Evolutionary conservation across 257 asterid species (phyloP).

Genomic region (Anisodus tanguticus): DNA sequence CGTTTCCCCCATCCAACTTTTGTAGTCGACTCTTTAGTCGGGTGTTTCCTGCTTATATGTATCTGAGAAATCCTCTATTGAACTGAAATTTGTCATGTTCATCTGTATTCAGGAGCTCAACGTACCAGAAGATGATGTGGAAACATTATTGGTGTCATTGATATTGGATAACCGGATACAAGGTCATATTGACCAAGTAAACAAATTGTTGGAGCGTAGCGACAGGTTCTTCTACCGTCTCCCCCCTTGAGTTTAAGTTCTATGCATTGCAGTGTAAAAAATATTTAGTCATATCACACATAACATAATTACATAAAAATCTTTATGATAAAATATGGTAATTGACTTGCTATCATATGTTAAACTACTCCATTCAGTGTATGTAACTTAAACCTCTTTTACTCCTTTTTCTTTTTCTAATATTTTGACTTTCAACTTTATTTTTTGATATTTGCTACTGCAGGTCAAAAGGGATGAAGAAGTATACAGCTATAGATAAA

Average conservation of each 20-base stretch:
- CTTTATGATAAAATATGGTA: background rate
- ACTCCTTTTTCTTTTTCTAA: background rate
- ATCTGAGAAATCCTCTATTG: background rate
- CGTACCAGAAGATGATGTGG: constrained; percentile 93
- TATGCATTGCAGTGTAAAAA: background rate
- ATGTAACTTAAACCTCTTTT: background rate
- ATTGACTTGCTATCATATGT: background rate
- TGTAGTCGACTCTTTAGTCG: background rate
- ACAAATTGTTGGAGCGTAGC: constrained; percentile 81
- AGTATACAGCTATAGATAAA: constrained; percentile 86
- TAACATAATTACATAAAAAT: background rate
- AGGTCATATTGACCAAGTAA: constrained; percentile 97
- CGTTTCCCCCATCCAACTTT: background rate
- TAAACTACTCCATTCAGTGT: background rate
- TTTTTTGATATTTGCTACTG: background rate
- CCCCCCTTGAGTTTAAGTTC: background rate
- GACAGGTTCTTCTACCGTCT: constrained; percentile 60
- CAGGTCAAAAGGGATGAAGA: constrained; percentile 95
- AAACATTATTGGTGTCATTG: constrained; percentile 82
- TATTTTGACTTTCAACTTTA: background rate
- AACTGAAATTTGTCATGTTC: background rate
- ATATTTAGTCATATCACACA: background rate
- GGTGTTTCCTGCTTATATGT: background rate
- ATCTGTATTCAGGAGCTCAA: constrained; percentile 73
- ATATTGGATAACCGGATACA: constrained; percentile 84